A percentile compares a stretch with the other conserved stretches of the same genome.
Conservation (phyloP, 2,329 filamentous ascomycete genomes). For the Pyricularia sp. region DNA sequence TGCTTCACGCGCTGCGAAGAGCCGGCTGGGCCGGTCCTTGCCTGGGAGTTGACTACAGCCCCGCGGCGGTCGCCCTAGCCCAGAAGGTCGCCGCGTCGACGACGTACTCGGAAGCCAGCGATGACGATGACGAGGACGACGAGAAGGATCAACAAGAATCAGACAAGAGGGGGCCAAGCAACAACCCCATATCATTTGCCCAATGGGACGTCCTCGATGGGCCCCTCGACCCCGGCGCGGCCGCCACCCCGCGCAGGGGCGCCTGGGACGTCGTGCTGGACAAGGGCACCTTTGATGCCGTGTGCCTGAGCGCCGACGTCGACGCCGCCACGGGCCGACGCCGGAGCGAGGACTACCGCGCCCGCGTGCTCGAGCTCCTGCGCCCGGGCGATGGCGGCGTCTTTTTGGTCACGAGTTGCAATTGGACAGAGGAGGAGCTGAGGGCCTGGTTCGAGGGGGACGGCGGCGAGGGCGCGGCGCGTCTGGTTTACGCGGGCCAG, state of each 20-base stretch:
- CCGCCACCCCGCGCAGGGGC: slow-evolving; percentile 7
- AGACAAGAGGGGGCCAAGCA: slow-evolving; percentile 1
- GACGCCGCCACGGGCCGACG: slow-evolving; percentile 31
- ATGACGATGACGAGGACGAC: neutral
- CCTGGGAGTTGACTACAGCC: slow-evolving; percentile 82
- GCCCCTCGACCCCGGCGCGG: slow-evolving; percentile 20
- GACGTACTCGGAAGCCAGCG: slow-evolving; percentile 4
- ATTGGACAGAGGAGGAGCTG: slow-evolving; percentile 91
- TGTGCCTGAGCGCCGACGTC: slow-evolving; percentile 55
- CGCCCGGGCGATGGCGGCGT: slow-evolving; percentile 58
- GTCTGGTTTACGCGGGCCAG: slow-evolving; percentile 49
- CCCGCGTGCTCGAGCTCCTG: slow-evolving; percentile 55
- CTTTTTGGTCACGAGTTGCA: slow-evolving; percentile 86
- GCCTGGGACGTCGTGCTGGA: slow-evolving; percentile 91
- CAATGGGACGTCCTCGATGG: slow-evolving; percentile 52
- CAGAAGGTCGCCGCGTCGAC: slow-evolving; percentile 38
- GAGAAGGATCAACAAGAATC: slow-evolving; percentile 13
- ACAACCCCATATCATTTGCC: slow-evolving; percentile 24
- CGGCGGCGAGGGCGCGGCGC: slow-evolving; percentile 10
- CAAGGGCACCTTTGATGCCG: slow-evolving; percentile 95
- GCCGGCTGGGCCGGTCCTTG: slow-evolving; percentile 52
- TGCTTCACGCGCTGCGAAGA: slow-evolving; percentile 69
- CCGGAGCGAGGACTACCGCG: slow-evolving; percentile 62
- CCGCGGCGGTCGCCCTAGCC: slow-evolving; percentile 61
- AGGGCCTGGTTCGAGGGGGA: slow-evolving; percentile 58